These are phyloP conservation scores for Globisporangium mamillatum DNA, from an alignment of 352 stramenopile species.

Conservation along the genomic window DNA sequence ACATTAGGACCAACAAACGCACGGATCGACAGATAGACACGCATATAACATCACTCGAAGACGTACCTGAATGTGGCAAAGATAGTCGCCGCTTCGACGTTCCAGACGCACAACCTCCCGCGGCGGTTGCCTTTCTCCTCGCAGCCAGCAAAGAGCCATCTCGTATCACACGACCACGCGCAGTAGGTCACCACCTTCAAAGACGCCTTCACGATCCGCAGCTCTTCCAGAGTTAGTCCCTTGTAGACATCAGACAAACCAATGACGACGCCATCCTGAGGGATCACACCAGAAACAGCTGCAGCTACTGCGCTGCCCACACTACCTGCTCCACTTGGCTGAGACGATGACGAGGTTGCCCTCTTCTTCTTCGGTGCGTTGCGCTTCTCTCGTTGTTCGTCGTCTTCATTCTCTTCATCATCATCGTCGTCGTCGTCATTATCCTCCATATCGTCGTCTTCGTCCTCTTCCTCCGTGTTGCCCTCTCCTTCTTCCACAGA, in stretches of 20 bases:
- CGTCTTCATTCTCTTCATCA: slow-evolving; percentile 4
- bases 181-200: slow-evolving; percentile 66
- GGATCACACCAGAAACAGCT: neutral
- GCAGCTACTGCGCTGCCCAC: too few species aligned
- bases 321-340: too few species aligned
- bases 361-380: slow-evolving; percentile 5
- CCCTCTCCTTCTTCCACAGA: slow-evolving; percentile 36
- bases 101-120: slow-evolving; percentile 64
- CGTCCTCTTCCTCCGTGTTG: slow-evolving; percentile 16
- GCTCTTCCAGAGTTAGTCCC: slow-evolving; percentile 40
- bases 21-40: neutral
- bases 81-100: slow-evolving; percentile 54
- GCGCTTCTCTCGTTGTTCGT: slow-evolving; percentile 22
- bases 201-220: slow-evolving; percentile 45
- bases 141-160: slow-evolving; percentile 57
- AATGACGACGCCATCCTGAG: too few species aligned
- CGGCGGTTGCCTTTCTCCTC: slow-evolving; percentile 62
- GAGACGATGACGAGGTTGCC: neutral
- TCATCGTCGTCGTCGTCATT: slow-evolving; percentile 20
- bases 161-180: slow-evolving; percentile 66
- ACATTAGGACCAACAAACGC: neutral
- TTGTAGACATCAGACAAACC: too few species aligned
- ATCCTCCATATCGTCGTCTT: slow-evolving; percentile 10
- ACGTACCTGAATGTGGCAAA: slow-evolving; percentile 39
- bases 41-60: too few species aligned